A percentile compares a stretch with the other conserved stretches of the same genome.
Evolutionary conservation across 2,329 filamentous ascomycete genomes (phyloP).

Genomic region (Zopfia rhizophila): DNA sequence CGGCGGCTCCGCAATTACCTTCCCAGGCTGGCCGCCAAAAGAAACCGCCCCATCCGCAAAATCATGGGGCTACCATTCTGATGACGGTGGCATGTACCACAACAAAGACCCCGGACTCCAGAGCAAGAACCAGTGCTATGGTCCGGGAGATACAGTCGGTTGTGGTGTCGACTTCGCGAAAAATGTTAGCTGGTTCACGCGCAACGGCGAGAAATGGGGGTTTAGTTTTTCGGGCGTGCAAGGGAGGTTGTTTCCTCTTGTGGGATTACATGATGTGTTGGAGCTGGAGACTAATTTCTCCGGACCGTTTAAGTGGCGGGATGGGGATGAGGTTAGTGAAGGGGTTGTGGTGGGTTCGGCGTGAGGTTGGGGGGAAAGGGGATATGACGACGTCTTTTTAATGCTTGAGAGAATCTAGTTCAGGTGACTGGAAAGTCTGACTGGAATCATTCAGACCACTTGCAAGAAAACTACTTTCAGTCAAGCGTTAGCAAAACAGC

Average conservation of each 20-base stretch:
- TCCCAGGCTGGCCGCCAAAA: constrained; percentile 11
- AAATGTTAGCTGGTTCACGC: constrained; percentile 7
- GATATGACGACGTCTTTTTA: too few species aligned
- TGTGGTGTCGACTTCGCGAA: constrained; percentile 7
- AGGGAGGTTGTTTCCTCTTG: constrained; percentile 7
- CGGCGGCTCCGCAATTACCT: constrained; percentile 3
- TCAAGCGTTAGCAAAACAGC: too few species aligned
- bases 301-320: constrained; percentile 10
- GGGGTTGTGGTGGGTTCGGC: not conserved
- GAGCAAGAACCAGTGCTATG: constrained; percentile 1
- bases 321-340: not conserved
- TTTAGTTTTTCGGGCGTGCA: constrained; percentile 1
- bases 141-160: constrained; percentile 7
- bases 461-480: too few species aligned
- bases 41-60: constrained; percentile 6
- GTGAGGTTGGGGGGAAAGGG: too few species aligned
- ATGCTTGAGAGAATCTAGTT: too few species aligned
- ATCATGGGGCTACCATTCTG: constrained; percentile 15
- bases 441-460: too few species aligned
- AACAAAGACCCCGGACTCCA: not conserved
- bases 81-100: constrained; percentile 7
- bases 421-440: too few species aligned
- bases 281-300: constrained; percentile 10
- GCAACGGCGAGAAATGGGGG: constrained; percentile 2
- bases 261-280: constrained; percentile 1